These are phyloP conservation scores for Coemansia sp. DNA, from an alignment of 192 early-diverging fungal genomes.

Conservation along the genomic window DNA sequence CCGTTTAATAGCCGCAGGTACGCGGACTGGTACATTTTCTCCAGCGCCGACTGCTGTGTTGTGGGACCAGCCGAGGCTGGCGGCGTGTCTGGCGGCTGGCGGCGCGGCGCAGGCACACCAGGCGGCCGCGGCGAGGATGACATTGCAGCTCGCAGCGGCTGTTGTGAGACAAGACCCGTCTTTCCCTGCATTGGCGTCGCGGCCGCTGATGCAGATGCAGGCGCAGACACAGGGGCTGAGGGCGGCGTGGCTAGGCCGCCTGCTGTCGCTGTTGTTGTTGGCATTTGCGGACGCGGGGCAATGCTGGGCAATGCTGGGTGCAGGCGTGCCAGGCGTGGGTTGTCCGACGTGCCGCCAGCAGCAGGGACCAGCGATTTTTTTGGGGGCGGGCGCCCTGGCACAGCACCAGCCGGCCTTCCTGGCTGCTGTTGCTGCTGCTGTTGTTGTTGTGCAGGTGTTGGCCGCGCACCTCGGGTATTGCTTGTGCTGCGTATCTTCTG, in stretches of 20 bases:
- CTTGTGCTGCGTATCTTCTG: slow-evolving; percentile 30
- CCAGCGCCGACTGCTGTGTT: slow-evolving; percentile 22
- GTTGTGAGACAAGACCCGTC: no score
- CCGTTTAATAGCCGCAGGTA: slow-evolving; percentile 37
- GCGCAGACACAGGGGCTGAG: background rate
- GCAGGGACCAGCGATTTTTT: no score
- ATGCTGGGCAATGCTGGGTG: slow-evolving; percentile 10
- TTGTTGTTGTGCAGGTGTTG: background rate
- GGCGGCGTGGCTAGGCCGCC: no score
- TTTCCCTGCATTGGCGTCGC: background rate
- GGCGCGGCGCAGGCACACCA: background rate
- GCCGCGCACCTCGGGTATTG: background rate
- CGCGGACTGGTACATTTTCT: slow-evolving; percentile 48
- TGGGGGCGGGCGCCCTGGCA: background rate
- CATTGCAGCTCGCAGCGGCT: no score
- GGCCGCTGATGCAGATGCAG: background rate
- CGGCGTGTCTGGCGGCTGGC: background rate
- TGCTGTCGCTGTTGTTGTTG: no score
- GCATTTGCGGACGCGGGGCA: slow-evolving; percentile 17
- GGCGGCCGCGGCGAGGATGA: background rate
- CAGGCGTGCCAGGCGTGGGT: background rate
- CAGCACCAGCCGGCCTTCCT: background rate
- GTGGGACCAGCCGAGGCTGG: background rate
- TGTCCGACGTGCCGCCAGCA: background rate
- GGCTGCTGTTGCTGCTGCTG: slow-evolving; percentile 1